phyloP scores from a whole-genome alignment of 2,329 filamentous ascomycete genomes.

The Cephalotrichum gorgonifer region DNA sequence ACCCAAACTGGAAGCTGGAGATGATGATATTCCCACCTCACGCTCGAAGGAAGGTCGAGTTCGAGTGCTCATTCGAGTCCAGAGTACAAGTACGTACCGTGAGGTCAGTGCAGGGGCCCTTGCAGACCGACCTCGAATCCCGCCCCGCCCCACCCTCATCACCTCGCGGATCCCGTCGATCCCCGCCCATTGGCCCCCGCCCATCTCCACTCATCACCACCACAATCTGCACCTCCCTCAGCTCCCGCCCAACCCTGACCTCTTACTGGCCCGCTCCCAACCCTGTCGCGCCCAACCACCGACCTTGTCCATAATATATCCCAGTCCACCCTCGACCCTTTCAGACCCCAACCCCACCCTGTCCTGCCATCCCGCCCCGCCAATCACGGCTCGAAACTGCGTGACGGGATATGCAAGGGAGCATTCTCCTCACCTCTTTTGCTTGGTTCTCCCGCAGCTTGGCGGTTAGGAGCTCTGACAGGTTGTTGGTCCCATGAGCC shows the following conservation, averaged over 20 bases:
- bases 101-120: too few species aligned
- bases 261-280: not conserved
- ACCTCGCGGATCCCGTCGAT: too few species aligned
- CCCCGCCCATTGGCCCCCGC: not conserved
- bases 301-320: not conserved
- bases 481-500: too few species aligned
- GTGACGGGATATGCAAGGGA: conserved; percentile 4
- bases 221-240: too few species aligned
- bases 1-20: too few species aligned
- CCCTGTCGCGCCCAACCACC: not conserved
- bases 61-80: too few species aligned
- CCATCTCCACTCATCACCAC: not conserved
- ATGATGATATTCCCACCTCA: too few species aligned
- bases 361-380: not conserved
- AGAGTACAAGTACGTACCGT: too few species aligned
- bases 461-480: not conserved
- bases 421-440: not conserved
- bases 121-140: too few species aligned
- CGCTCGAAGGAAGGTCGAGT: too few species aligned
- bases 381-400: conserved; percentile 1
- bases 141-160: too few species aligned
- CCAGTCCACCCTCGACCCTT: too few species aligned
- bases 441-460: not conserved
- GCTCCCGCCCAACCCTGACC: not conserved
- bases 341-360: not conserved